phyloP scores from a whole-genome alignment of 345 rosid genomes.

The Citropsis articulata region DNA sequence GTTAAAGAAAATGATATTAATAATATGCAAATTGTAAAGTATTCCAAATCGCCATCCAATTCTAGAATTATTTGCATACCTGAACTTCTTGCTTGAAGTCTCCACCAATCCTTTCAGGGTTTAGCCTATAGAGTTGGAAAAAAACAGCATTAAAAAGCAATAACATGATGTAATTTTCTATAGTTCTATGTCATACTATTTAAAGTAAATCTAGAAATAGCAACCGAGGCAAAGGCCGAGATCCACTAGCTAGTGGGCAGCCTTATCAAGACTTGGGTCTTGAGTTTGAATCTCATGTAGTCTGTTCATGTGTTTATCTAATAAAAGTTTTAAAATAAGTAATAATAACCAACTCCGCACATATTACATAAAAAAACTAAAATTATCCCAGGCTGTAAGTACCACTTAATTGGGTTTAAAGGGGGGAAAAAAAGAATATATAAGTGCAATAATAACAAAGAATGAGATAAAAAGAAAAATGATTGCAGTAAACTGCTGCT shows the following conservation, averaged over 20 bases:
- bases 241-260: no score
- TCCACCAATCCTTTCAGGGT: conserved; percentile 94
- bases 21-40: background rate
- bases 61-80: conserved; percentile 31
- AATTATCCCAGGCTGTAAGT: background rate
- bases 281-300: no score
- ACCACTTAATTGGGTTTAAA: background rate
- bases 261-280: no score
- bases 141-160: conserved; percentile 1
- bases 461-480: background rate
- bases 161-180: background rate
- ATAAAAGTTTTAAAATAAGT: no score
- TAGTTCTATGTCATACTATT: background rate
- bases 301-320: no score
- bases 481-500: background rate
- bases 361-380: background rate
- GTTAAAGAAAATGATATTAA: background rate
- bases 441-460: background rate
- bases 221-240: no score
- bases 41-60: background rate
- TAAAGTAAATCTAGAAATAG: background rate
- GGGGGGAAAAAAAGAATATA: background rate
- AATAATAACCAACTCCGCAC: no score
- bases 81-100: conserved; percentile 95
- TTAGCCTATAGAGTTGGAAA: conserved; percentile 43